These are phyloP conservation scores for Phytophthora sp. DNA, from an alignment of 352 stramenopile genomes.

Conservation along the genomic window DNA sequence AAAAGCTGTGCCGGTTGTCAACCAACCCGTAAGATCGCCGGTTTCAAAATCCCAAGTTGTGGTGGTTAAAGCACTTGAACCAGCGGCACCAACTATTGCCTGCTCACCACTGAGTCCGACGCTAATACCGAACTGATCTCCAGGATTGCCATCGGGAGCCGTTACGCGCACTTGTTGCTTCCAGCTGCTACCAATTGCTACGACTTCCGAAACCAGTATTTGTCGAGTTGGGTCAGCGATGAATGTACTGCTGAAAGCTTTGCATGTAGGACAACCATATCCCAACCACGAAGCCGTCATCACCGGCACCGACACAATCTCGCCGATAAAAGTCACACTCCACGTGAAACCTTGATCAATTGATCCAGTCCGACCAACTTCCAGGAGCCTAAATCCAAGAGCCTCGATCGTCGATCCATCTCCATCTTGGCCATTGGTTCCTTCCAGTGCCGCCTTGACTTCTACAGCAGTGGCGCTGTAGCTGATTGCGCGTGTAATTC, in stretches of 20 bases:
- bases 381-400: slow-evolving; percentile 61
- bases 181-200: slow-evolving; percentile 61
- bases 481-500: slow-evolving; percentile 64
- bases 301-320: slow-evolving; percentile 65
- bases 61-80: slow-evolving; percentile 71
- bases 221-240: slow-evolving; percentile 58
- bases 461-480: slow-evolving; percentile 65
- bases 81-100: slow-evolving; percentile 72
- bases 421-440: slow-evolving; percentile 34
- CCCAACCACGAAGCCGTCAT: slow-evolving; percentile 68
- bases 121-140: slow-evolving; percentile 78
- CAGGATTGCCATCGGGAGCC: slow-evolving; percentile 72
- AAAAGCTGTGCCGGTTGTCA: slow-evolving; percentile 93
- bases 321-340: slow-evolving; percentile 84
- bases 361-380: slow-evolving; percentile 70
- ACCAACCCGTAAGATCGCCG: slow-evolving; percentile 94
- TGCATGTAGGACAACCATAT: slow-evolving; percentile 70
- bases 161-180: slow-evolving; percentile 59
- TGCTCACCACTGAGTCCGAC: slow-evolving; percentile 83
- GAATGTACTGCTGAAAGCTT: slow-evolving; percentile 75
- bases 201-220: slow-evolving; percentile 57
- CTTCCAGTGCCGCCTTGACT: slow-evolving; percentile 86
- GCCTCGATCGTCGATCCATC: slow-evolving; percentile 68
- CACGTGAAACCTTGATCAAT: slow-evolving; percentile 85
- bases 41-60: slow-evolving; percentile 99